Evolutionary conservation across 2,329 filamentous ascomycete species (phyloP), one percentile per base, ranked within the genome.

Genomic region (Talaromyces piceae): DNA sequence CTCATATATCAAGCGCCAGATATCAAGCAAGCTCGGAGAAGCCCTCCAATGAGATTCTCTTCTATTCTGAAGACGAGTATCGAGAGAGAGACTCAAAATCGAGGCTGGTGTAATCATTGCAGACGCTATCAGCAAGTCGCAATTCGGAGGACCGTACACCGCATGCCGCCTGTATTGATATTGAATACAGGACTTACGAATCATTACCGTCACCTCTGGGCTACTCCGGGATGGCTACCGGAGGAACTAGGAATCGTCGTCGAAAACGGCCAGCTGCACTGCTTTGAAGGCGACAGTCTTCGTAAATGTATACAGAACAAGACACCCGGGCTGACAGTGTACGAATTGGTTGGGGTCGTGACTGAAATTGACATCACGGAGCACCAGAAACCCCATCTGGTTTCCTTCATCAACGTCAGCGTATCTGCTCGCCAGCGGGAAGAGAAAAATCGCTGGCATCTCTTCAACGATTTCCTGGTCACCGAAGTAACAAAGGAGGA

Each of bases 401-500:
- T 97, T 6, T 88, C 90, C 9, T 86, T 95, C 67, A 83, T 95
- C 58, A 94, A 98, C 66, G 87, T 89, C 80, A 74, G 68, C 41
- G 64, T 73, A 4, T 74, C 67, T 8, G 63, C 65, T 22, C 60
- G 61, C 5, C 57, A 67, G 27, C 66, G 78, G 0, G 77, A 81
- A 1, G 74, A 73, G 3, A 78, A 82, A 56, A 85, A 81, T 61
- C 84, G 86, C 59, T 98, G 94, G 94, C 89, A 97, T 69, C 72
- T 98, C 1, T 96, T 98, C 73, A 98, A 98, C 60, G 93, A 98
- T 69, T 98, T 98, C 62, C 72, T 95, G 30, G 94, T 98, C 20
- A 82, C 87, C 11, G 83, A 86, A 8, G 81, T 95, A 13, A 81
- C 84, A 27, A 79, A 81, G 25, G 84, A 90, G 55, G 91, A 98